Conservation (phyloP, 352 stramenopile genomes). For the Phytophthora agathidicida region DNA sequence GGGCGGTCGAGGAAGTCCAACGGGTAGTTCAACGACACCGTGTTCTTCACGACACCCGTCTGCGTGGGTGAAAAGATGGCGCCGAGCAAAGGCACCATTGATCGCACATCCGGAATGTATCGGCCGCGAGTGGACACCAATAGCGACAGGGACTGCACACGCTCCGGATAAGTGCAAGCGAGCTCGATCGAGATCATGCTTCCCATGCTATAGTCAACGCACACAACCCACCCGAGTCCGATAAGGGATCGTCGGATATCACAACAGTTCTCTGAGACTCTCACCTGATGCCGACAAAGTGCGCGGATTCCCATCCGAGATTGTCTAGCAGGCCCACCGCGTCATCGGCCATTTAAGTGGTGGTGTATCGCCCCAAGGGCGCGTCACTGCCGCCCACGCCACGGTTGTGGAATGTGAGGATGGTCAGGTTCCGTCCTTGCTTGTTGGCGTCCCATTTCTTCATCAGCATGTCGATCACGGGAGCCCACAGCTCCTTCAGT, state of each 20-base stretch:
- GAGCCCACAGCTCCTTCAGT: constrained; percentile 48
- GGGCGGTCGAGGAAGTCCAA: constrained; percentile 35
- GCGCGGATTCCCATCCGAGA: constrained; percentile 39
- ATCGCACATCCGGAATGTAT: constrained; percentile 42
- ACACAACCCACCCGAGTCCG: background rate
- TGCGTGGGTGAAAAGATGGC: constrained; percentile 43
- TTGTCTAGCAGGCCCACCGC: constrained; percentile 43
- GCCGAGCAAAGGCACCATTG: constrained; percentile 29
- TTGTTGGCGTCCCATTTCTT: constrained; percentile 36
- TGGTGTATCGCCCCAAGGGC: constrained; percentile 47
- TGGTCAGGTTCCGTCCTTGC: constrained; percentile 30
- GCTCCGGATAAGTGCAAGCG: constrained; percentile 33
- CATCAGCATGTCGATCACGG: constrained; percentile 46
- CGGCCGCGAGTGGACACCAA: constrained; percentile 40
- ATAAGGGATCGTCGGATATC: constrained; percentile 15
- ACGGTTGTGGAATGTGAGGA: constrained; percentile 57
- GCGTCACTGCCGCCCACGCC: constrained; percentile 44
- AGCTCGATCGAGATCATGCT: constrained; percentile 62
- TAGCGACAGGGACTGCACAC: constrained; percentile 51
- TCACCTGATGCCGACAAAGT: constrained; percentile 51
- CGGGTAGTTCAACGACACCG: constrained; percentile 49
- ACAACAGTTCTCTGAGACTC: background rate
- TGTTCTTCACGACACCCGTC: constrained; percentile 31
- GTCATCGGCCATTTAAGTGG: constrained; percentile 49
- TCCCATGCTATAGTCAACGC: constrained; percentile 41